Evolutionary conservation across 2,329 filamentous ascomycete genomes (phyloP), one percentile per base, ranked within the genome.

Genomic region (Knufia petricola): DNA sequence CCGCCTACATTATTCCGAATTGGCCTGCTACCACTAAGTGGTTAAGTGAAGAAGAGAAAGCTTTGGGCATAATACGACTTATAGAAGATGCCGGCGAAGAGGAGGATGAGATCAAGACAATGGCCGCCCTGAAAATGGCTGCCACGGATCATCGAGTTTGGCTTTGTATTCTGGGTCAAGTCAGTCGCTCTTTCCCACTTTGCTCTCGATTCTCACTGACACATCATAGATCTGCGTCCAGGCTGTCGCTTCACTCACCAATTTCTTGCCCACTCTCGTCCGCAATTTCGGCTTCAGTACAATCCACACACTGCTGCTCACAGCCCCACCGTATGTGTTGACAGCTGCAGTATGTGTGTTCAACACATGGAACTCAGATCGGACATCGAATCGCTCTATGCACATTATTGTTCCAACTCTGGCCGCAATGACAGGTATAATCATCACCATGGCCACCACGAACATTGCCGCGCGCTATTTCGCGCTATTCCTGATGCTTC

Each of bases 251-350:
- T n/a, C n/a, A n/a, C n/a, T n/a, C n/a, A n/a, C n/a, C n/a, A n/a
- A n/a, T n/a, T 84, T 83, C 68, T 81, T 83, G 65, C 79, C 79
- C 0, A 83, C 82, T 0, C 79, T 88, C 47, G 82, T 87, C 44
- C 69, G 72, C 50, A 82, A 79, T 3, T 73, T 86, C 2, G 74
- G 77, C n/a, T 49, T 24, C 28, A 30, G 19, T 6, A 15, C 20
- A 6, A 72, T 66, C 1, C 60, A 68, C 48, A 71, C 63, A 6
- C 57, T 75, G 8, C 62, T 74, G 6, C 63, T 75, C 3, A 74
- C 71, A 0, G 68, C 66, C 1, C 71, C 71, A 0, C 71, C 71
- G 1, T 74, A 72, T 40, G 59, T 71, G 3, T 60, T 71, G 2
- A 67, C 68, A 1, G 73, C 49, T 4, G 45, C 59, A 2, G 58